Percentiles rank a stretch among this genome's conserved stretches.
phyloP scores from a whole-genome alignment of 176 grass and related monocot species.

The Cenchrus purpureus region DNA sequence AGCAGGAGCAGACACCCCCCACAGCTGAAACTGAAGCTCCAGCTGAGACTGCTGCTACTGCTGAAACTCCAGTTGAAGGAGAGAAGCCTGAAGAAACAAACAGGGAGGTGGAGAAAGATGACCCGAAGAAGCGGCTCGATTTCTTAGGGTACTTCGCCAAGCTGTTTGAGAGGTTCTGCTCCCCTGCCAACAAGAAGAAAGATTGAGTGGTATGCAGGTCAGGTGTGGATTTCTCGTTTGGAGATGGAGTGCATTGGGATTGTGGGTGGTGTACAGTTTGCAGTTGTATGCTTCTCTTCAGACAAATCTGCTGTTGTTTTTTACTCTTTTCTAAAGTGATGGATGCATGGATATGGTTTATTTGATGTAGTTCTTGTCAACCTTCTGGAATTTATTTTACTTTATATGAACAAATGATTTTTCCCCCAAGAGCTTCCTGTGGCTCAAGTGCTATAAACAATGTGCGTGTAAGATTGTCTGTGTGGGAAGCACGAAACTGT shows the following conservation, averaged over 20 bases:
- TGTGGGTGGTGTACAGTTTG: conserved; percentile 60
- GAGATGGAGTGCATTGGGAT: conserved; percentile 8
- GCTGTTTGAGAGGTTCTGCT: conserved; percentile 61
- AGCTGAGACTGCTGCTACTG: conserved; percentile 28
- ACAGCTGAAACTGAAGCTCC: conserved; percentile 44
- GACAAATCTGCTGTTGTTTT: conserved; percentile 29
- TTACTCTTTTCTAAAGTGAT: conserved; percentile 20
- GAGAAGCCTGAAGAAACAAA: conserved; percentile 33
- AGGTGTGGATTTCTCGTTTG: conserved; percentile 18
- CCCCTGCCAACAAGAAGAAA: conserved; percentile 53
- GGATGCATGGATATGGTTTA: conserved; percentile 13
- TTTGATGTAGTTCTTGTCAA: conserved; percentile 32
- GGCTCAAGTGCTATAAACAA: neutral
- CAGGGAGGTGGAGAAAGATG: conserved; percentile 51
- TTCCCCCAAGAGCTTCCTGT: conserved; percentile 2
- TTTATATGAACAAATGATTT: conserved; percentile 39
- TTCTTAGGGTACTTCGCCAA: conserved; percentile 48
- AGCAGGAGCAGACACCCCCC: conserved; percentile 34
- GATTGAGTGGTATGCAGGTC: conserved; percentile 23
- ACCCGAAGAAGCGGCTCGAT: conserved; percentile 33
- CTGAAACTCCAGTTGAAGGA: conserved; percentile 37
- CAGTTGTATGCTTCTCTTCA: conserved; percentile 22
- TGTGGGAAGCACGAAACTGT: neutral
- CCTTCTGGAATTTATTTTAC: conserved; percentile 9
- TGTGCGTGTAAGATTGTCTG: neutral